Base-by-base conservation (phyloP, 306 rosid genomes). In the Vigna trinervia region DNA sequence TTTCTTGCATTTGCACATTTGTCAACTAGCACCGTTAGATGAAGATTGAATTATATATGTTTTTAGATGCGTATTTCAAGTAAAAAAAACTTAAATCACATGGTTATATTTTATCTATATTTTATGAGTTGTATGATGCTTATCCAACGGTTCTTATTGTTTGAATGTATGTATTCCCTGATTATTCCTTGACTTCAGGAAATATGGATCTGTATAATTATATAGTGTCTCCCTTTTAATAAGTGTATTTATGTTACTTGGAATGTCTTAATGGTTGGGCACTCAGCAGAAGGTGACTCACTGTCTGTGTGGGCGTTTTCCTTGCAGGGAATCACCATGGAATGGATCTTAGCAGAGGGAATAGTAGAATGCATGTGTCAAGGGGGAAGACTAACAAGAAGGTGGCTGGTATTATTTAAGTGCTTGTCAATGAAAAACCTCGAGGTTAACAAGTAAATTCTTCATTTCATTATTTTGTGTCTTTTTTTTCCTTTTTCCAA, bases 401-500 rank as follows among this genome's bases (percentile, higher is more conserved):
- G 97, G 98, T 95, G 88, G 86, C 89, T 83, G 93, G 93, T 93
- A 90, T 85, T 86, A 78, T 84, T 84, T 89, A 47, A 82, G 80
- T 74, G 78, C 88, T 78, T 77, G 74, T 74, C 73, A 57, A 62
- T 80, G 60, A 65, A 22, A 54, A 79, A 48, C 79, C 75, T 84
- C 66, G 68, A 67, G 52, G 50, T 76, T 51, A 63, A 36, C 34
- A 64, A 11, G 69, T 74, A 63, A 71, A 73, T 68, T 53, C 82
- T 46, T 77, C 60, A 71, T 34, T 32, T 87, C 83, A 63, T 50
- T 28, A 56, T 71, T 64, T 69, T 45, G 32, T 75, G 53, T 74
- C 22, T 74, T 23, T 52, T 82, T 71, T 71, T 30, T 61, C 58
- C 2, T 38, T 45, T 12, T 23, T 30, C 20, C 52, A 69, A 74